A percentile compares a stretch with the other conserved stretches of the same genome.
These are phyloP conservation scores for Shiraia sp. DNA, from an alignment of 2,329 filamentous ascomycete species.

Conservation along the genomic window DNA sequence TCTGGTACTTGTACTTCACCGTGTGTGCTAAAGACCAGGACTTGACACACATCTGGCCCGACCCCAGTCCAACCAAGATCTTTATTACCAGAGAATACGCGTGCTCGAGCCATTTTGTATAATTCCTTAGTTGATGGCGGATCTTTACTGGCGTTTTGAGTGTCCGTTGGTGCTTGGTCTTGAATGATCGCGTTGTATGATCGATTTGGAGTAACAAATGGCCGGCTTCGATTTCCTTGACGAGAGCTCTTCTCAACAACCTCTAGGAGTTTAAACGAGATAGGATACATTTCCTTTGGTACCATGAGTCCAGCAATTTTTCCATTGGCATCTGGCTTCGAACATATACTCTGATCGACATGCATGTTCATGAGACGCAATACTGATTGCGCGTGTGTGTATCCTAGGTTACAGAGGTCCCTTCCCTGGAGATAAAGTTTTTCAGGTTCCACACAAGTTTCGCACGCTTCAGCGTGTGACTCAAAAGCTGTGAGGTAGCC, in stretches of 20 bases:
- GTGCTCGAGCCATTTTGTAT: constrained; percentile 18
- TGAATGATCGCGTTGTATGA: constrained; percentile 12
- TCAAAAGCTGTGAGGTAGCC: constrained; percentile 30
- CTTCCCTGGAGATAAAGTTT: constrained; percentile 21
- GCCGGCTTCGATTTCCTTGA: constrained; percentile 14
- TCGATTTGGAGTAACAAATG: constrained; percentile 24
- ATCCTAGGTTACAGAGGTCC: constrained; percentile 28
- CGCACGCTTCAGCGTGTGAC: constrained; percentile 28
- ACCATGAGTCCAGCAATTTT: constrained; percentile 20
- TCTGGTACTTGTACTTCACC: constrained; percentile 19
- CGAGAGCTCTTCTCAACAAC: constrained; percentile 20
- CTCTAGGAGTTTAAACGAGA: constrained; percentile 20
- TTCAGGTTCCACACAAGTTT: constrained; percentile 22
- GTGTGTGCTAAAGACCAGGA: constrained; percentile 19
- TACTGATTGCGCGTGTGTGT: constrained; percentile 20
- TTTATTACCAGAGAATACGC: constrained; percentile 19
- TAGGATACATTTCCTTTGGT: constrained; percentile 18
- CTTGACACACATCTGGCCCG: constrained; percentile 13
- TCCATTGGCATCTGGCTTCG: constrained; percentile 14
- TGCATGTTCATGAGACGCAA: constrained; percentile 28
- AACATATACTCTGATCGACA: constrained; percentile 22
- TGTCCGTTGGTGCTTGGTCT: constrained; percentile 2
- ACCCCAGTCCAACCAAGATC: constrained; percentile 13
- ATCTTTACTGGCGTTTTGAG: too few species aligned
- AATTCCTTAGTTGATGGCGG: constrained; percentile 5